Evolutionary conservation across 2,329 filamentous ascomycete species (phyloP), one percentile per base, ranked within the genome.

Genomic region (Neocucurbitaria cava): DNA sequence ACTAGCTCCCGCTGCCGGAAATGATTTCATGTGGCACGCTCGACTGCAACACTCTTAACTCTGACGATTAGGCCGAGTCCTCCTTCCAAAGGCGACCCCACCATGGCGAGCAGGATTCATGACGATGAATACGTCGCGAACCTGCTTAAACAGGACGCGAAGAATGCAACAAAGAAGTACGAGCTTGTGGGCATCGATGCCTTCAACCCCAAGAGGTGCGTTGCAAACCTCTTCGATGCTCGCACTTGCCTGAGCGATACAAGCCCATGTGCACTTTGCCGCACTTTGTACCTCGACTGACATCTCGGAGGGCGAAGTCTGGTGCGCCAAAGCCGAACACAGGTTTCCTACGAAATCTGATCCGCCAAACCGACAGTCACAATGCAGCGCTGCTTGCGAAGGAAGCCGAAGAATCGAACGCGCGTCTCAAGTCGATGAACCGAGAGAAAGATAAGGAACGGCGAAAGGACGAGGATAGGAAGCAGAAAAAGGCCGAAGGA

Each of bases 261-360:
- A 51, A 55, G 51, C 56, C 55, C 50, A 53, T 23, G 38, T 46
- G 23, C 47, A 41, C 38, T 44, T 46, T 30, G 26, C 20, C 6
- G 35, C 9, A 5, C 9, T 6, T 35, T 17, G 31, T n/a, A 35
- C 10, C 10, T n/a, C 13, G 31, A 40, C 52, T 58, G 17, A 61
- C 11, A 35, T 10, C 3, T 2, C 3, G 20, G 13, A 75, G 92
- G 86, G 68, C 85, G 87, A 52, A 84, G 41, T 84, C 85, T 63
- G 85, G 88, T 47, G 85, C 83, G 59, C 91, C 91, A 0, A 97
- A 94, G 72, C 93, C 94, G 3, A 98, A 99, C 69, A 97, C 91
- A 0, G 85, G 90, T 30, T 98, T 98, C 72, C 79, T 99, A 38
- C 88, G 88, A 53, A 89, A 95, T 68, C 90, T 98, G 52, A 91